A percentile compares a stretch with the other conserved stretches of the same genome.
These are phyloP conservation scores for Nothophaeocryptopus gaeumannii DNA, from an alignment of 2,329 filamentous ascomycete genomes.

Conservation along the genomic window DNA sequence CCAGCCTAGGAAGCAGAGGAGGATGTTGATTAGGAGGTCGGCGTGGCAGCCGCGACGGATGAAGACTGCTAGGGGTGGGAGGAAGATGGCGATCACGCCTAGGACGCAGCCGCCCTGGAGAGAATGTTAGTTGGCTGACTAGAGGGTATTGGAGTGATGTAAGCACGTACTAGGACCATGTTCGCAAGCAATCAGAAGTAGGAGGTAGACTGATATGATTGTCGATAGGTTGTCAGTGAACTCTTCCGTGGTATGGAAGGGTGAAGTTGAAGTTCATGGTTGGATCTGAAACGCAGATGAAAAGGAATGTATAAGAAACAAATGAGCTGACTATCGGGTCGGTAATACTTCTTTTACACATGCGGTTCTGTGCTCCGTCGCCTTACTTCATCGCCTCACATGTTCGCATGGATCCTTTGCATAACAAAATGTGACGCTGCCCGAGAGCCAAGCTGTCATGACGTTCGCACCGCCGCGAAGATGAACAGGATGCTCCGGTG, in stretches of 20 bases:
- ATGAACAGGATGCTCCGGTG: no score
- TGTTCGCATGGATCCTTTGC: neutral
- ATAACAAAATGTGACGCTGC: no score
- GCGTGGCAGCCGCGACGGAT: constrained; percentile 81
- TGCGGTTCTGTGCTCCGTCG: neutral
- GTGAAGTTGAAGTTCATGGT: neutral
- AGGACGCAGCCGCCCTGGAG: constrained; percentile 19
- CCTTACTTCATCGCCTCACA: constrained; percentile 5
- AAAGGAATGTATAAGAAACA: constrained; percentile 2
- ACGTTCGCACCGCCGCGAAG: no score
- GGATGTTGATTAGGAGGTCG: constrained; percentile 85
- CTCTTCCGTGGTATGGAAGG: neutral
- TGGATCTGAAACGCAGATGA: constrained; percentile 1
- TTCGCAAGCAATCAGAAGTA: neutral
- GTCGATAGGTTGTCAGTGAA: neutral
- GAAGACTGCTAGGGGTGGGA: constrained; percentile 86
- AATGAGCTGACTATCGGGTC: neutral
- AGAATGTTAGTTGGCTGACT: constrained; percentile 3
- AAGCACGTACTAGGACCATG: constrained; percentile 11
- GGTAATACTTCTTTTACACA: neutral
- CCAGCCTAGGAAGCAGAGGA: constrained; percentile 68
- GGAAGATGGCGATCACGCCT: constrained; percentile 32
- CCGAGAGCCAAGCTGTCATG: no score
- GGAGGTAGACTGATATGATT: constrained; percentile 4
- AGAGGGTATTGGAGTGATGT: neutral